phyloP scores from a whole-genome alignment of 306 rosid genomes.

The Vigna angularis region DNA sequence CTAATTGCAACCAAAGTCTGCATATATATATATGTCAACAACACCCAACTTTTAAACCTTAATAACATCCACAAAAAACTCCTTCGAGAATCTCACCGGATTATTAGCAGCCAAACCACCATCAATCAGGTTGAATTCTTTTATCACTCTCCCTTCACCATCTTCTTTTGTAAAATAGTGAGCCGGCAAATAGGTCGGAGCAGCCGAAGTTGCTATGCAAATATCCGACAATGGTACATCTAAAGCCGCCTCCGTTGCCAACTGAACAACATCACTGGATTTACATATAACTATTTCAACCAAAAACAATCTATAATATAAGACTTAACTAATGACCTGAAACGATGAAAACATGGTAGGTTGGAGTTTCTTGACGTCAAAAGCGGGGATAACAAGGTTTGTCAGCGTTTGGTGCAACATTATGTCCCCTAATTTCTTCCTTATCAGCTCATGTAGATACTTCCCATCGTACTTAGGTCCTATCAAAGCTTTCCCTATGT shows the following conservation, averaged over 20 bases:
- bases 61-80: background rate
- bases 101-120: slow-evolving; percentile 52
- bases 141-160: slow-evolving; percentile 12
- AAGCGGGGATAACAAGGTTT: slow-evolving; percentile 49
- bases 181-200: slow-evolving; percentile 52
- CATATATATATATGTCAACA: too few relatives aligned
- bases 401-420: slow-evolving; percentile 44
- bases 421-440: background rate
- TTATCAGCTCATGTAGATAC: slow-evolving; percentile 27
- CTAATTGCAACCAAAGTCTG: slow-evolving; percentile 60
- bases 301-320: too few relatives aligned
- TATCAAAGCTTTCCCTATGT: slow-evolving; percentile 12
- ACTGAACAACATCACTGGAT: slow-evolving; percentile 17
- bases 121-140: slow-evolving; percentile 50
- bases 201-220: slow-evolving; percentile 53
- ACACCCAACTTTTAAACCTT: background rate
- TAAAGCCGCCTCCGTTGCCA: slow-evolving; percentile 2
- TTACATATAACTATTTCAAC: background rate
- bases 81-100: slow-evolving; percentile 44
- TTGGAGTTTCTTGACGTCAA: slow-evolving; percentile 38
- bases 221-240: slow-evolving; percentile 51
- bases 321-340: slow-evolving; percentile 25
- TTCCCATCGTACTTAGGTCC: slow-evolving; percentile 52
- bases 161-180: slow-evolving; percentile 44
- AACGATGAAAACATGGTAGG: slow-evolving; percentile 51